Evolutionary conservation across 1,284 basidiomycete species (phyloP), one percentile per base, ranked within the genome.

Genomic region (Cutaneotrichosporon cutaneum): DNA sequence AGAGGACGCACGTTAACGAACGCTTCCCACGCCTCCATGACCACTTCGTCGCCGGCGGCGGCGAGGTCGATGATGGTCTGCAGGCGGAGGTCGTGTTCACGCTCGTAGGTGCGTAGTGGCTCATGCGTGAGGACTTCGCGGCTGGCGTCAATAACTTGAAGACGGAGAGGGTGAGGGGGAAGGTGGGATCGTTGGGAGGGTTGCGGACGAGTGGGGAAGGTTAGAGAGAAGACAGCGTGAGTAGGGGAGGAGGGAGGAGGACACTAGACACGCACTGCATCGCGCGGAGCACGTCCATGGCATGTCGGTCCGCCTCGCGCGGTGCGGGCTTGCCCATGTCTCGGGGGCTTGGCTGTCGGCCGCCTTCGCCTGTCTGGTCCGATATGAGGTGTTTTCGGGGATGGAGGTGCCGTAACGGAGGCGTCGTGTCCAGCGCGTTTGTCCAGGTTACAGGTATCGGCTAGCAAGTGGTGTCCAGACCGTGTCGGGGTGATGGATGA

Each of bases 21-120:
- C 36, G 54, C 45, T 24, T 56, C 64, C 64, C 64, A 66, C 9
- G 64, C 64, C 10, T 56, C 57, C 6, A 59, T n/a, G 18, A 62
- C 52, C 4, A n/a, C 26, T 4, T 44, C 30, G 54, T 60, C 56
- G 9, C 24, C 36, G 4, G 56, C 18, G 16, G 60, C 58, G 13
- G 63, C 42, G 5, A 45, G 45, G 7, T 56, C 54, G 9, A 66
- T 36, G 11, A 66, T 33, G 16, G 50, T 36, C 16, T 55, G 56
- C 13, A 66, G 48, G 4, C 64, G 59, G 14, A 61, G 30, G 54
- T 66, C 64, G 14, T 56, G 44, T 48, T 56, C 18, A 35, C 56
- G 13, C 27, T n/a, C 14, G 35, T 51, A 36, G 27, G 33, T 33
- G 22, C 47, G 30, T 21, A 58, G 47, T 5, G 47, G 45, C 26